Base-by-base conservation (phyloP, 1,139 yeast genomes). In the Candida mesenterica region DNA sequence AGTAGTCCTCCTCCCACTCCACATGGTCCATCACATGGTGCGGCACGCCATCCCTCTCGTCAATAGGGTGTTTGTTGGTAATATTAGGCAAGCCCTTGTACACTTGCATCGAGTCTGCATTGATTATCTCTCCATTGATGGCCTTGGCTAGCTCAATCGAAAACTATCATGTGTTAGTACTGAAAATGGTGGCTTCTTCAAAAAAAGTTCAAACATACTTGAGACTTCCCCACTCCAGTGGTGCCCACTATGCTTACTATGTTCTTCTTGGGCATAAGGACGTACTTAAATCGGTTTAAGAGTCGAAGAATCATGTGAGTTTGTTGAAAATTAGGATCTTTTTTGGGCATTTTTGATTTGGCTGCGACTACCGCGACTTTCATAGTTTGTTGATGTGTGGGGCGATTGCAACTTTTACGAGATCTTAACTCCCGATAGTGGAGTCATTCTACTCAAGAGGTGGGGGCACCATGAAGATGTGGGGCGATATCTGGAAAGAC, bases 201-300 rank as follows among this genome's bases (percentile, higher is more conserved):
- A 6, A 19, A 19, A 19, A 19, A 6, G 22, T 10, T 24, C 28
- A 13, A 24, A 50, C 78, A 55, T 51, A 79, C 73, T 50, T 89
- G 87, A 1, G 97, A 90, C 55, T 92, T 92, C 0, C 98, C 98
- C n/a, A 89, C 97, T 1, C 98, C 98, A 0, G 98, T 92, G 25
- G 97, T 90, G 0, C 98, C 98, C 5, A 87, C 86, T n/a, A 87
- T 78, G 19, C 87, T 79, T 20, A 86, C 72, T 8, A 87, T 55
- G 39, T 59, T 61, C 46, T 61, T 61, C 45, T 61, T 61, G 6
- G 64, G 60, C 55, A 54, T 59, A 14, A 53, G 23, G 32, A 34
- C 27, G 28, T 48, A 45, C 28, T 33, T 41, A 30, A 37, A 23
- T 31, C 43, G 43, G 34, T 44, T 44, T 15, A 43, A 29, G 28